Conservation (phyloP, 1,284 basidiomycete species). For the Bjerkandera adusta region DNA sequence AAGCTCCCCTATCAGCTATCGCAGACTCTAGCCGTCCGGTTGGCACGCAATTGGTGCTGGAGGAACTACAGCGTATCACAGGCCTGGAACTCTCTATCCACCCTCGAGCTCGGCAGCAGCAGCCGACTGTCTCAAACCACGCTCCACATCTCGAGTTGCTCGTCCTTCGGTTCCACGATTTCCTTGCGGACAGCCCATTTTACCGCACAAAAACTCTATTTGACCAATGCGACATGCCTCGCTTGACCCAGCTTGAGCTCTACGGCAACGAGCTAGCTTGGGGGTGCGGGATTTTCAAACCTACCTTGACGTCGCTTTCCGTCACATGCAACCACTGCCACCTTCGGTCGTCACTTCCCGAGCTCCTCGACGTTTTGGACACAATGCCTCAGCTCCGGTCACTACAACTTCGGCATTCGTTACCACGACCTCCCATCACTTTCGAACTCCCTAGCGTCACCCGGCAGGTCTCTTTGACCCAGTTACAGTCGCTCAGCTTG, state of each 20-base stretch:
- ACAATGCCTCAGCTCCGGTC: no score
- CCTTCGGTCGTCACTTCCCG: not conserved
- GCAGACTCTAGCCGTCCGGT: not conserved
- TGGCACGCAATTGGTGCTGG: not conserved
- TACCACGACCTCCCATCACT: no score
- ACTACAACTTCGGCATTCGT: no score
- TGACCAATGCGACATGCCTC: not conserved
- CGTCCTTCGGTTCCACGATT: not conserved
- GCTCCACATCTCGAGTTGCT: not conserved
- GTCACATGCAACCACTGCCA: not conserved
- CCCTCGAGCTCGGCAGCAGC: not conserved
- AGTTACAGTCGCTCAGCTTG: no score
- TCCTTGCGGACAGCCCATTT: not conserved
- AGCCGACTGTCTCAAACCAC: not conserved
- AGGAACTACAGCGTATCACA: not conserved
- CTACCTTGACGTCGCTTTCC: not conserved
- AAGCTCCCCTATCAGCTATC: slow-evolving; percentile 1
- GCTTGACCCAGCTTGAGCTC: not conserved
- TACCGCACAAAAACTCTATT: not conserved
- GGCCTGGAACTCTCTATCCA: not conserved
- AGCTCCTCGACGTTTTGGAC: no score
- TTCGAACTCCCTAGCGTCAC: no score
- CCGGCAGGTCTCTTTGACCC: no score
- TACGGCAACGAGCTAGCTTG: not conserved
- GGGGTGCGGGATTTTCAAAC: not conserved